Evolutionary conservation across 2,329 filamentous ascomycete species (phyloP), one percentile per base, ranked within the genome.

Genomic region (Hymenoscyphus albidus): DNA sequence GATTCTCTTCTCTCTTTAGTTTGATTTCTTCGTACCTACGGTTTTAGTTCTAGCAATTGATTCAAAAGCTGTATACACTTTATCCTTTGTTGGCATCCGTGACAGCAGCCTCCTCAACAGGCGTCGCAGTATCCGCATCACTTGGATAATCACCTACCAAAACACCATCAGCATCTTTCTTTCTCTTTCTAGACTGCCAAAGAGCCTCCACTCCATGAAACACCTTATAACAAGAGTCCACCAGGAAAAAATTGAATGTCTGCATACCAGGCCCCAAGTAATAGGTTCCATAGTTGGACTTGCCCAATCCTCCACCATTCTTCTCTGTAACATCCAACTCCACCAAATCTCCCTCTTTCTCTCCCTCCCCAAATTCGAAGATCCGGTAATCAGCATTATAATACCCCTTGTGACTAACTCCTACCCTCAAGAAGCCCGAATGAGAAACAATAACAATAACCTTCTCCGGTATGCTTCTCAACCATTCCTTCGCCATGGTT

Each of bases 401-500:
- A 62, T 72, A 75, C 31, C 62, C 64, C 40, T 65, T 67, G 40
- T 70, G 64, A 39, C 70, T 70, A 32, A 75, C 67, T 13, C 70
- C 71, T 13, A 70, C 68, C 10, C 71, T 51, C 44, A 76, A 44
- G 48, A 75, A 76, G 1, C 71, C 73, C 13, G 70, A 67, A 65
- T 76, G 74, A 38, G 67, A 70, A 4, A 75, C 74, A 1, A 75
- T 73, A 22, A 71, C 74, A 64, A 76, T 74, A 22, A 75, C 72
- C 56, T 74, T 74, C 66, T 75, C 74, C 1, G 72, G 70, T 35
- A 73, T 66, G 14, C 64, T 65, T 38, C 64, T 70, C 64, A 76
- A 65, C 70, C 71, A 74, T 42, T 67, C 67, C 62, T 69, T 70
- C 14, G 70, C 73, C 5, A 48, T 67, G 51, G 70, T 64, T 12